Evolutionary conservation across 164 flowering plant genomes (phyloP).

Genomic region (Annona squamosa): DNA sequence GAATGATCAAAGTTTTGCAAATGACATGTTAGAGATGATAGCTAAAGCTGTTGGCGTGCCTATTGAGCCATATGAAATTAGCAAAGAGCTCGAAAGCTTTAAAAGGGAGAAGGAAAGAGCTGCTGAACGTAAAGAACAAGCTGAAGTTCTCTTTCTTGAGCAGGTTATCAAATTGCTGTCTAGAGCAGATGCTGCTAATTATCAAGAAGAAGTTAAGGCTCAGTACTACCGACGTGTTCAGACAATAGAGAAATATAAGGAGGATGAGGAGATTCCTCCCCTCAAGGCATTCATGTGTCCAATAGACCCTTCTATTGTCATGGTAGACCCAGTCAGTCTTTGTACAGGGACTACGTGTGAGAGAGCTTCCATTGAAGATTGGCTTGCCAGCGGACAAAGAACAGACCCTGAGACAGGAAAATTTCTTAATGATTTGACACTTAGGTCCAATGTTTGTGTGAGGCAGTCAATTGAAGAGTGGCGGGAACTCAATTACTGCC

Average conservation of each 20-base stretch:
- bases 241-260: slow-evolving; percentile 34
- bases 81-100: slow-evolving; percentile 50
- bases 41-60: slow-evolving; percentile 63
- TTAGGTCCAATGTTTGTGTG: slow-evolving; percentile 49
- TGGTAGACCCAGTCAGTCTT: slow-evolving; percentile 76
- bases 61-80: slow-evolving; percentile 59
- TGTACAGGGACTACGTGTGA: slow-evolving; percentile 67
- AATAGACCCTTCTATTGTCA: slow-evolving; percentile 29
- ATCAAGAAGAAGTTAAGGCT: slow-evolving; percentile 42
- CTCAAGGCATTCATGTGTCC: slow-evolving; percentile 49
- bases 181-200: slow-evolving; percentile 66
- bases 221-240: slow-evolving; percentile 40
- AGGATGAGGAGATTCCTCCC: slow-evolving; percentile 42
- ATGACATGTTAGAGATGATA: slow-evolving; percentile 59
- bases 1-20: slow-evolving; percentile 58
- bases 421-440: slow-evolving; percentile 40
- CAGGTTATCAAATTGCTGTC: slow-evolving; percentile 65
- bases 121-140: slow-evolving; percentile 45
- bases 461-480: slow-evolving; percentile 71
- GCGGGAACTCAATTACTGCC: slow-evolving; percentile 69
- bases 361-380: slow-evolving; percentile 44
- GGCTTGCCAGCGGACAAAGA: slow-evolving; percentile 41
- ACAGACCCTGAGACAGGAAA: slow-evolving; percentile 57
- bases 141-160: slow-evolving; percentile 49
- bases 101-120: slow-evolving; percentile 65